Evolutionary conservation across 2,329 filamentous ascomycete genomes (phyloP), one percentile per base, ranked within the genome.

Genomic region (Nannizziopsis arthrosporioides): DNA sequence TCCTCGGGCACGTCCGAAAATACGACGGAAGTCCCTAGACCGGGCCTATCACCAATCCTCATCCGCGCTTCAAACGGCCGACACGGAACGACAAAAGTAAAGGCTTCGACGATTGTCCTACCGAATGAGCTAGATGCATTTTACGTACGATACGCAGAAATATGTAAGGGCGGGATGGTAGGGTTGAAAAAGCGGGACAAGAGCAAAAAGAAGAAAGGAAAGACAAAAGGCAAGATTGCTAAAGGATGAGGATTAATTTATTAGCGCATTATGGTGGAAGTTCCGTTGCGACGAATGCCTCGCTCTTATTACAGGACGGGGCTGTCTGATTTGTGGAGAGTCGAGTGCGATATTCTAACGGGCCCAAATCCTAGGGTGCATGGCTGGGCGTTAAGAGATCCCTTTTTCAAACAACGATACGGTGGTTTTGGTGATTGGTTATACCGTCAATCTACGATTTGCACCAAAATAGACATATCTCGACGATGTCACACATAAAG

Each of bases 171-270:
- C 0, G 87, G 88, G 5, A 95, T 96, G 88, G 75, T 77, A 42
- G 81, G 82, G 6, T 63, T 98, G 68, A 96, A 94, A 78, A 94
- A 94, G 63, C 77, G 92, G 57, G 90, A 96, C 68, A 78, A 88
- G 61, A 94, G 84, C 67, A 90, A 86, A 75, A 81, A 82, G 56
- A 85, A 84, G 69, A 78, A 77, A 71, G 85, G 84, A 63, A 81
- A 84, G 57, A 84, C 84, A 64, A 86, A 84, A 54, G 85, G 82
- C 70, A 80, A 75, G 65, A 84, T 81, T 71, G 38, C 36, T 12
- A 44, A 42, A 12, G 14, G 30, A 36, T 35, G 31, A 32, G 2
- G n/a, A 8, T n/a, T 19, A 6, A 7, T 8, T 5, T 41, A 2
- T 41, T 32, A 15, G 30, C 22, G 22, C 22, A 27, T 27, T 7